These are phyloP conservation scores for Penicillium desertorum DNA, from an alignment of 495 filamentous ascomycete species.

Conservation along the genomic window DNA sequence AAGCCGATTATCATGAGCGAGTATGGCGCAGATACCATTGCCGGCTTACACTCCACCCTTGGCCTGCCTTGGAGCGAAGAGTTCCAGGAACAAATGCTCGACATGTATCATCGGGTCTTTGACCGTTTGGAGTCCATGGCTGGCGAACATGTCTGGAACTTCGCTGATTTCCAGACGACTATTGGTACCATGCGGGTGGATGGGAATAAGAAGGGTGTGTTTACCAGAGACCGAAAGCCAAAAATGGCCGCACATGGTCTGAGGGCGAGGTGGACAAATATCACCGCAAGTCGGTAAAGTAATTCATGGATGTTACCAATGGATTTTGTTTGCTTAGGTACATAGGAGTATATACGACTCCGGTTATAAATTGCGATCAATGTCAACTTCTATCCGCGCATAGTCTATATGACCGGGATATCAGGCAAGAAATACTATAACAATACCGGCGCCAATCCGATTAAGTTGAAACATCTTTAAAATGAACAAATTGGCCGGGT, in stretches of 20 bases:
- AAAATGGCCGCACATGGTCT: constrained; percentile 4
- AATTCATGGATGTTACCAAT: neutral
- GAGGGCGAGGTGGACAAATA: constrained; percentile 4
- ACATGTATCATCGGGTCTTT: constrained; percentile 17
- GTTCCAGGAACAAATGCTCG: constrained; percentile 12
- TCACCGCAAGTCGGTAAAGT: neutral
- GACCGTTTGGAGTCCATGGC: constrained; percentile 13
- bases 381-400: neutral
- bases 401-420: neutral
- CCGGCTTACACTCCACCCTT: constrained; percentile 11
- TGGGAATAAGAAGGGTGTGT: constrained; percentile 12
- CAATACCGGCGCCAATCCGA: neutral
- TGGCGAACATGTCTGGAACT: constrained; percentile 20
- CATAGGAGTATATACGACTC: neutral
- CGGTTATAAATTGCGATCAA: neutral
- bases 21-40: constrained; percentile 17
- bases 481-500: neutral
- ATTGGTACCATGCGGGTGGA: neutral
- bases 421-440: neutral
- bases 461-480: neutral
- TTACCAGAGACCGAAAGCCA: constrained; percentile 9
- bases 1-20: constrained; percentile 17
- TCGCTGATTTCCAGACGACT: constrained; percentile 16
- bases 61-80: constrained; percentile 15
- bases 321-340: neutral